Percentiles rank a stretch among this genome's conserved stretches.
phyloP scores from a whole-genome alignment of 2,329 filamentous ascomycete genomes.

The Cladophialophora exuberans region DNA sequence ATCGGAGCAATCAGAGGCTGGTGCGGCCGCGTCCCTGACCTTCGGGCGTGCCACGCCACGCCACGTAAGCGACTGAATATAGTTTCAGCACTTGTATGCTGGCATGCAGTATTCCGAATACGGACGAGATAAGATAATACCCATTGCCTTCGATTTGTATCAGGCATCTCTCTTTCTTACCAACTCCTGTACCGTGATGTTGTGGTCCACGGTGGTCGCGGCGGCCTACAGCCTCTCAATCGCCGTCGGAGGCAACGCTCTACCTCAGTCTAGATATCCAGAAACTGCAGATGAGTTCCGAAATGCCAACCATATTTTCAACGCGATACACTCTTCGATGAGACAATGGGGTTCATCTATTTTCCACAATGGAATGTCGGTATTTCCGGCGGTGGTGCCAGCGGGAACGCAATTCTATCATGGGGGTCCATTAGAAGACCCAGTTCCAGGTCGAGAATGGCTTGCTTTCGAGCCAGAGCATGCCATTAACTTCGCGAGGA shows the following conservation, averaged over 20 bases:
- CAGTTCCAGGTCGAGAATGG: constrained; percentile 48
- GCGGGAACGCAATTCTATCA: constrained; percentile 70
- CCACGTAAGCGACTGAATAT: constrained; percentile 12
- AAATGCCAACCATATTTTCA: constrained; percentile 71
- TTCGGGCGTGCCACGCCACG: too few relatives aligned
- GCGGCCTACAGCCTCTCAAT: background rate
- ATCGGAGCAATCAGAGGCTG: too few relatives aligned
- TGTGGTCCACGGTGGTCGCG: background rate
- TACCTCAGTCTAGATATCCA: background rate
- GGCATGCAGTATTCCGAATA: too few relatives aligned
- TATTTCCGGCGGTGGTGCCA: constrained; percentile 69
- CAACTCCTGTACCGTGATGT: background rate
- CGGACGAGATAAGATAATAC: background rate
- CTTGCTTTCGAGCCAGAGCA: constrained; percentile 78
- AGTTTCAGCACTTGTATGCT: too few relatives aligned
- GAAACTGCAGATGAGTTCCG: background rate
- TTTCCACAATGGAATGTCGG: constrained; percentile 75
- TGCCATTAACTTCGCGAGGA: constrained; percentile 64
- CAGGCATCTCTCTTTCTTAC: background rate
- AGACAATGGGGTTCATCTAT: constrained; percentile 74
- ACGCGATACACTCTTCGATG: constrained; percentile 71
- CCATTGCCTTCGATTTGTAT: background rate
- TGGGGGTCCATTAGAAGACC: constrained; percentile 53
- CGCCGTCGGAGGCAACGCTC: background rate
- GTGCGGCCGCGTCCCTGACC: background rate